Evolutionary conservation across 2,329 filamentous ascomycete genomes (phyloP).

Genomic region (Claviceps sp.): DNA sequence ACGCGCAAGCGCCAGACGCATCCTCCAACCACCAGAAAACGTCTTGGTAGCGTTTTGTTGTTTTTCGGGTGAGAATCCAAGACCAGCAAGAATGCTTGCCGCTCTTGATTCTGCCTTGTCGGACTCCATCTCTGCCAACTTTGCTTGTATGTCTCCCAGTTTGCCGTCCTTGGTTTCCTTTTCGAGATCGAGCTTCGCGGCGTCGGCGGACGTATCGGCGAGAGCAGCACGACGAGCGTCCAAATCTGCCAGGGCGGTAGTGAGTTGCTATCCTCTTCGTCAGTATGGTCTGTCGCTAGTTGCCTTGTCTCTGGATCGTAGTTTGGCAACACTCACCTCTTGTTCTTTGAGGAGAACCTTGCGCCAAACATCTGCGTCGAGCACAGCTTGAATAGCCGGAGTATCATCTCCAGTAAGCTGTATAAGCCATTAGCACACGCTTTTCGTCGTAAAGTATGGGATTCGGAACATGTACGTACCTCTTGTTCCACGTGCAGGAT

Average conservation of each 20-base stretch:
- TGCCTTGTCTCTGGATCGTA: background rate
- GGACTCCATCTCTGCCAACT: slow-evolving; percentile 96
- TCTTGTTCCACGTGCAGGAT: slow-evolving; percentile 99
- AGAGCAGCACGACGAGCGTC: slow-evolving; percentile 65
- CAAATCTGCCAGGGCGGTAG: slow-evolving; percentile 57
- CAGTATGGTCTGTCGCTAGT: background rate
- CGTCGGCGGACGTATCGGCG: slow-evolving; percentile 87
- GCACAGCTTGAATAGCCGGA: slow-evolving; percentile 80
- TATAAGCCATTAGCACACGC: slow-evolving; percentile 6
- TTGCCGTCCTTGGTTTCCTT: slow-evolving; percentile 84
- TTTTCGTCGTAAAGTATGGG: background rate
- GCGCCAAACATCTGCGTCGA: slow-evolving; percentile 96
- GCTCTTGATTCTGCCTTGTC: slow-evolving; percentile 95
- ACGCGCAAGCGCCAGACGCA: slow-evolving; percentile 88
- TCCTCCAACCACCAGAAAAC: slow-evolving; percentile 98
- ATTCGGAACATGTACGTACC: slow-evolving; percentile 32
- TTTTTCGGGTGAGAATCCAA: slow-evolving; percentile 87
- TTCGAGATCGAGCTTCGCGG: slow-evolving; percentile 70
- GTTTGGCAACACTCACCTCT: slow-evolving; percentile 39
- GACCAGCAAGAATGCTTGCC: slow-evolving; percentile 88
- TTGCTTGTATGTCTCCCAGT: slow-evolving; percentile 78
- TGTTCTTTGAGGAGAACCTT: slow-evolving; percentile 89
- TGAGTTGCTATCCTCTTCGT: slow-evolving; percentile 48
- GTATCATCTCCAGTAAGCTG: slow-evolving; percentile 93
- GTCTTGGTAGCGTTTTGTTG: slow-evolving; percentile 92